Evolutionary conservation across 2,329 filamentous ascomycete species (phyloP).

Genomic region (Ophiostoma sp.): DNA sequence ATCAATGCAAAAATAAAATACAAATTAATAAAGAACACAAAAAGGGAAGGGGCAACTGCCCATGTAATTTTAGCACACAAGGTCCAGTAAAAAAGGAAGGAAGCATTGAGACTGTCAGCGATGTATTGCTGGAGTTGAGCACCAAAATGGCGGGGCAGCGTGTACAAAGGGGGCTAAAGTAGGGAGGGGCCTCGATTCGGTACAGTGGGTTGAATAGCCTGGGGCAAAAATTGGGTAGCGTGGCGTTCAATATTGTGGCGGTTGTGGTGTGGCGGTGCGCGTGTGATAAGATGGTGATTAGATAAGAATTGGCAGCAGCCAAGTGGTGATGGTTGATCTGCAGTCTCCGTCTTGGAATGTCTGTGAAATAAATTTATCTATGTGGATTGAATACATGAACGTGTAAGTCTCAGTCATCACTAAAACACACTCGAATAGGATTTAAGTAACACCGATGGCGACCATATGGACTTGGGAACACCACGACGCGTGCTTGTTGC

Average conservation of each 20-base stretch:
- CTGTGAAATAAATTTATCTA: no score
- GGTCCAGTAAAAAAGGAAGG: neutral
- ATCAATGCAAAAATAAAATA: neutral
- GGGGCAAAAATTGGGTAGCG: neutral
- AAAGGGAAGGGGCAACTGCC: slow-evolving; percentile 3
- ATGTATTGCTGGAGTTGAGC: neutral
- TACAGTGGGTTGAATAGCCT: neutral
- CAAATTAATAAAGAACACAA: neutral
- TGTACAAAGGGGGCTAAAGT: neutral
- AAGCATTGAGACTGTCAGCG: neutral
- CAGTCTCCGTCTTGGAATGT: no score
- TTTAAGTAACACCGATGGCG: neutral
- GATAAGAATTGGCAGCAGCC: neutral
- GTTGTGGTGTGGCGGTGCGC: neutral
- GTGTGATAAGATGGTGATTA: slow-evolving; percentile 6
- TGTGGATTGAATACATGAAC: no score
- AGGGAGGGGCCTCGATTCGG: neutral
- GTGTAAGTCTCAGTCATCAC: no score
- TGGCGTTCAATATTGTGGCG: neutral
- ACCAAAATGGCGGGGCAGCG: slow-evolving; percentile 3
- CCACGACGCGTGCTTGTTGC: neutral
- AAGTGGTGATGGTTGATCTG: no score
- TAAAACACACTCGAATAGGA: neutral
- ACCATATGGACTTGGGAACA: neutral
- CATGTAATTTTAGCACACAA: slow-evolving; percentile 2